Evolutionary conservation across 495 filamentous ascomycete genomes (phyloP).

Genomic region (Durotheca rogersii): DNA sequence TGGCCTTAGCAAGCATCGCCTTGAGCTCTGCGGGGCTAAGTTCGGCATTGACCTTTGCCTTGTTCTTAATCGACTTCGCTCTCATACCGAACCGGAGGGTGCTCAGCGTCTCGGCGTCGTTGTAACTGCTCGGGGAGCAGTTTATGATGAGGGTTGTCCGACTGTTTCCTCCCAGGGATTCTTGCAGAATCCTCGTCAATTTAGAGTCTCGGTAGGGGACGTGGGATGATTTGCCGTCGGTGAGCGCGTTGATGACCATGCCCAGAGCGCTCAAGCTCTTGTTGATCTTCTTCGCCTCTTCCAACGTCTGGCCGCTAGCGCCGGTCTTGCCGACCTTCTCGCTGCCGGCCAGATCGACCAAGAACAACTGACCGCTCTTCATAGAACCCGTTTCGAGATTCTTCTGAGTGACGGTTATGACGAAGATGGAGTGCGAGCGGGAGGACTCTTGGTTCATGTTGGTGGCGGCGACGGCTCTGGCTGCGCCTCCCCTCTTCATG

Average conservation of each 20-base stretch:
- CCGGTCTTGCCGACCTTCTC: constrained; percentile 99
- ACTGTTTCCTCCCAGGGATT: constrained; percentile 94
- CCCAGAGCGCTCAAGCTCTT: constrained; percentile 96
- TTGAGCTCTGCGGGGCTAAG: constrained; percentile 94
- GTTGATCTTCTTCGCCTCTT: constrained; percentile 99
- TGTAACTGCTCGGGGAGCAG: constrained; percentile 97
- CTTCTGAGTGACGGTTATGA: constrained; percentile 96
- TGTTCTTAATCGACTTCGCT: constrained; percentile 99
- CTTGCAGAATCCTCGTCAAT: constrained; percentile 94
- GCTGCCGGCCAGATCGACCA: constrained; percentile 96
- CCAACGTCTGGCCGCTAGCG: constrained; percentile 93
- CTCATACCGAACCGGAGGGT: constrained; percentile 94
- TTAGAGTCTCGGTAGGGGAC: constrained; percentile 98
- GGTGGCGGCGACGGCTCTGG: constrained; percentile 92
- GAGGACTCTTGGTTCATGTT: constrained; percentile 99
- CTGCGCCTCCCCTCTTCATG: constrained; percentile 86
- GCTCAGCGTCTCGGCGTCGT: constrained; percentile 91
- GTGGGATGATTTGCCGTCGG: constrained; percentile 97
- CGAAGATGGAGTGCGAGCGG: constrained; percentile 97
- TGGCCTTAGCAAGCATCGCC: constrained; percentile 83
- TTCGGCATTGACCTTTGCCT: constrained; percentile 98
- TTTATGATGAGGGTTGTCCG: constrained; percentile 97
- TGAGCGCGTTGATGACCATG: constrained; percentile 98
- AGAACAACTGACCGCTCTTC: constrained; percentile 93
- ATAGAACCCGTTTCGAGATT: constrained; percentile 95